These are phyloP conservation scores for Papiliotrema fonsecae DNA, from an alignment of 1,284 basidiomycete species.

Conservation along the genomic window DNA sequence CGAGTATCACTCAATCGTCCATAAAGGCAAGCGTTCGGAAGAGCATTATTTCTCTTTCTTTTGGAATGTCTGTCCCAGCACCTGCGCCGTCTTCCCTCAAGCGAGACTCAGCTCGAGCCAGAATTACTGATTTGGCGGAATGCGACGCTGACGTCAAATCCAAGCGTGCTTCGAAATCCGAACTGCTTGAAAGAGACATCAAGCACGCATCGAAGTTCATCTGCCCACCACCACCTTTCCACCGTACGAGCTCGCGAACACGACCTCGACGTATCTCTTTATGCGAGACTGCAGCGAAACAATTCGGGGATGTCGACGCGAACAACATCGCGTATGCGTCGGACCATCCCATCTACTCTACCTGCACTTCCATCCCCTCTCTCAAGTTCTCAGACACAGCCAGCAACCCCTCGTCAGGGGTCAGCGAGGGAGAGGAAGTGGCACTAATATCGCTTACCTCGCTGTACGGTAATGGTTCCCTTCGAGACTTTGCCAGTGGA, in stretches of 20 bases:
- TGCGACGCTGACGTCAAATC: too few relatives aligned
- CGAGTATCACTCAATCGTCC: too few relatives aligned
- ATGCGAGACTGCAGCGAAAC: not conserved
- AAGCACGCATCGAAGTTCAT: too few relatives aligned
- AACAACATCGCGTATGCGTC: too few relatives aligned
- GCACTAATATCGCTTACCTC: not conserved
- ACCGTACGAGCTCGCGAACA: not conserved
- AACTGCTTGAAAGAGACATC: too few relatives aligned
- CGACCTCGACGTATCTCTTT: not conserved
- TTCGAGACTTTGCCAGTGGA: not conserved
- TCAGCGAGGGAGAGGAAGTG: not conserved
- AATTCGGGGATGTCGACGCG: not conserved
- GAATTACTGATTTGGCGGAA: too few relatives aligned
- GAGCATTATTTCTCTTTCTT: not conserved
- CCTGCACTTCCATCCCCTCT: too few relatives aligned
- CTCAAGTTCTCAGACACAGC: too few relatives aligned
- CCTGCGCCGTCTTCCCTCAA: not conserved
- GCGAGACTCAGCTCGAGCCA: too few relatives aligned
- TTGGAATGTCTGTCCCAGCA: not conserved
- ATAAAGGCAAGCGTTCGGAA: not conserved
- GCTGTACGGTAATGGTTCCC: not conserved
- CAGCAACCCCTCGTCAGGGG: too few relatives aligned
- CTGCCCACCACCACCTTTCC: not conserved
- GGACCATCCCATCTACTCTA: too few relatives aligned
- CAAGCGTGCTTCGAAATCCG: too few relatives aligned